phyloP scores from a whole-genome alignment of 163 green algal genomes.

The Prototheca wickerhamii region DNA sequence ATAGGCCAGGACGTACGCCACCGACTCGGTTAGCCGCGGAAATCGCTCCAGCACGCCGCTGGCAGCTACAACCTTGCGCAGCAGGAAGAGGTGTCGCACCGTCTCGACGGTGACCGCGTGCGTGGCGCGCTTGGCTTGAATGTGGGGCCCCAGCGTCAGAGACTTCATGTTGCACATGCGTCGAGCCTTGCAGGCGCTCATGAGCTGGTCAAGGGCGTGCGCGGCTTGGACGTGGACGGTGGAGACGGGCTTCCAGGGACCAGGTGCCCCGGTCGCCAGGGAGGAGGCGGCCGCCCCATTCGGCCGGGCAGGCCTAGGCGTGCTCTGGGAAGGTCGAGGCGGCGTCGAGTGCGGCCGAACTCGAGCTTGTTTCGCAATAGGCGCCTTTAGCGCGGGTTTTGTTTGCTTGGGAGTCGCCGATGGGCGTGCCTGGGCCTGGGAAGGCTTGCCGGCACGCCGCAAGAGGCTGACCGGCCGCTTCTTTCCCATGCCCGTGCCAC shows the following conservation, averaged over 20 bases:
- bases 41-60: slow-evolving; percentile 26
- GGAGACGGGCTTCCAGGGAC: slow-evolving; percentile 9
- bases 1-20: slow-evolving; percentile 58
- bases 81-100: slow-evolving; percentile 51
- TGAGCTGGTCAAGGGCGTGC: slow-evolving; percentile 37
- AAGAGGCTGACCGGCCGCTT: no score
- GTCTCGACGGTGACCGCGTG: slow-evolving; percentile 81
- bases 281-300: no score
- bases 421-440: no score
- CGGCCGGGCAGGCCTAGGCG: no score
- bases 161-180: slow-evolving; percentile 62
- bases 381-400: no score
- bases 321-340: no score
- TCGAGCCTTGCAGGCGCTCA: slow-evolving; percentile 42
- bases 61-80: slow-evolving; percentile 37
- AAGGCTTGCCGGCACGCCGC: no score
- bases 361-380: no score
- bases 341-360: no score
- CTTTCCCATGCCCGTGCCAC: no score
- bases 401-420: no score
- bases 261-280: no score
- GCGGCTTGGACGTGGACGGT: slow-evolving; percentile 58
- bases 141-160: slow-evolving; percentile 67
- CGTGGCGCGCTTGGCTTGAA: slow-evolving; percentile 69
- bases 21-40: slow-evolving; percentile 21